Base-by-base conservation (phyloP, 2,329 filamentous ascomycete species). In the Neonectria sp. region DNA sequence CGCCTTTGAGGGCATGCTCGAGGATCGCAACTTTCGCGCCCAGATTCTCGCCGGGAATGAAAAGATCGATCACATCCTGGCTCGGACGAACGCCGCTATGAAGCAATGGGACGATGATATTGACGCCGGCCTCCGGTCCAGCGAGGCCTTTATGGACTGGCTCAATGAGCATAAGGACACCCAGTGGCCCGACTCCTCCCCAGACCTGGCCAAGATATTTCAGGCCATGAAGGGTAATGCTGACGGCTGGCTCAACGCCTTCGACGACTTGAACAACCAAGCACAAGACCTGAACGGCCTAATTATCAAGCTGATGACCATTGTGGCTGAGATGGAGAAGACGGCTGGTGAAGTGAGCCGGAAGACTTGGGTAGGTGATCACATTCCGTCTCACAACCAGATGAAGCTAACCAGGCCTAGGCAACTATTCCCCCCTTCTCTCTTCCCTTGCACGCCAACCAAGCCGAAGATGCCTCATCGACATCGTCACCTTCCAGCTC, bases 191-290 rank as follows among this genome's bases (percentile, higher is more conserved):
- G 89, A 92, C 55, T 88, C 93, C 2, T 70, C 70, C 25, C 85
- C 87, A 2, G 86, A 89, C 55, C 84, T 92, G 53, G 86, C 88
- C 40, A 91, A 93, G 53, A 94, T 97, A 24, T 96, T 93, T 73
- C 89, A 91, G 46, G 94, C 95, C 43, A 98, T 98, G 95, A 92
- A 93, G 76, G 93, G 94, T 37, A 98, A 98, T 74, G 92, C 95
- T 9, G 93, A 97, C 70, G 95, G 95, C 49, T 98, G 95, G 95
- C 89, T 91, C 65, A 90, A 91, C 63, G 94, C 94, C 7, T 91
- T 97, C 75, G 87, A 90, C 60, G 92, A 92, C 61, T 85, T 98
- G 66, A 91, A 94, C 77, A 88, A 88, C 25, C 94, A 92, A 76
- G 91, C 92, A 15, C 89, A 91, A 68, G 87, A 89, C 51, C 84